Evolutionary conservation across 139 green algal species (phyloP), one percentile per base, ranked within the genome.

Genomic region (Chlorella sp.): DNA sequence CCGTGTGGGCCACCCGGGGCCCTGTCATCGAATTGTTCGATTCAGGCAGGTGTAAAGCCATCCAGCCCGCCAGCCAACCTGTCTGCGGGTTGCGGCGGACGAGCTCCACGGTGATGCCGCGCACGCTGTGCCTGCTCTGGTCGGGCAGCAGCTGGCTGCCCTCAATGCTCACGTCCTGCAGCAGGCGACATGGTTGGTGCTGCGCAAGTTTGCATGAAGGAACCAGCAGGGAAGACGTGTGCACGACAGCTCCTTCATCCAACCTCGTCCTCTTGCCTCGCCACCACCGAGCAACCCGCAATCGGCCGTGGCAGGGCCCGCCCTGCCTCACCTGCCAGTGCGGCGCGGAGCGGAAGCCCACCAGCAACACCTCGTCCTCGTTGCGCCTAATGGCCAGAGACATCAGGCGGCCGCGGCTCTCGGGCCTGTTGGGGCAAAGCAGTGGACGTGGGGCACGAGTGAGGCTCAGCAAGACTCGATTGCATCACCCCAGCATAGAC

Each of bases 301-400:
- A 28, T 8, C 32, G 26, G 34, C 19, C 36, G 4, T n/a, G n/a
- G n/a, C n/a, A n/a, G n/a, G 32, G 9, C 46, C 46, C 7, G 46
- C 46, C 46, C 46, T 30, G 28, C 13, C 79, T 38, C 48, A 70
- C 85, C 79, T 89, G 79, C 85, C 85, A 89, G 58, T 89, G 85
- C 17, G 80, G 36, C 2, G 76, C 56, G 17, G 79, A 84, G 34
- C 85, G 54, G 70, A 86, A 83, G 22, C 85, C 85, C 0, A 89
- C 38, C 11, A 86, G 19, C 79, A 89, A 72, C 43, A 86, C 74
- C 64, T 86, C 80, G 43, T 62, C n/a, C 8, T 28, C 80, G 34
- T 48, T 83, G 36, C 56, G 69, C 17, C 85, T 70, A 2, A 89
- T 64, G 68, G 68, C 58, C 32, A 89, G n/a, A 22, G 56, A 46